These are phyloP conservation scores for sweet orange (Citrus sinensis) DNA, from an alignment of 345 rosid genomes.

Conservation along the genomic window DVS_A1.0 CM039165.1:31227501-31228000, in stretches of 20 bases:
- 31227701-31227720: not conserved
- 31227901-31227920: constrained; percentile 1
- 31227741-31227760: too few relatives aligned
- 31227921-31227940: not conserved
- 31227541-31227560: too few relatives aligned
- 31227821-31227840: not conserved
- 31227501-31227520: too few relatives aligned
- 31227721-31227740: not conserved
- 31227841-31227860: not conserved
- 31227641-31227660: too few relatives aligned
- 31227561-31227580: too few relatives aligned
- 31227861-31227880: not conserved
- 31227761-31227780: not conserved
- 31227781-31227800: not conserved
- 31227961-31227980: not conserved
- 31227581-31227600: too few relatives aligned
- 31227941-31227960: not conserved
- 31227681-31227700: too few relatives aligned
- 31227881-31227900: not conserved
- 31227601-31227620: too few relatives aligned
- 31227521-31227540: too few relatives aligned
- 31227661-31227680: too few relatives aligned
- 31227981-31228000: not conserved
- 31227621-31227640: too few relatives aligned
- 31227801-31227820: not conserved